Evolutionary conservation across 176 grass and related monocot species (phyloP).

Genomic region (Otatea glauca): DNA sequence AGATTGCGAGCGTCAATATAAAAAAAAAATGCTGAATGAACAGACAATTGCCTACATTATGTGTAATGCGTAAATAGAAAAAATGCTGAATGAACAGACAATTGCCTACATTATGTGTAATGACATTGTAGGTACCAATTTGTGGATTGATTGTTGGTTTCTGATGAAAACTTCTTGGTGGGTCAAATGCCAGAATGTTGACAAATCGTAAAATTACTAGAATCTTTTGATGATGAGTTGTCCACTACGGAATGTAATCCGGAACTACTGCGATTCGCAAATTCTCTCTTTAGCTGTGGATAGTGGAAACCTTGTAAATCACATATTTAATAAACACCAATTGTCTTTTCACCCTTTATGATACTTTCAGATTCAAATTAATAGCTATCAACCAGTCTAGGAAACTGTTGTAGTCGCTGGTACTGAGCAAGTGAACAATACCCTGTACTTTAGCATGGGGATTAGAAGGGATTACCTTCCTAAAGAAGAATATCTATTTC

Average conservation of each 20-base stretch:
- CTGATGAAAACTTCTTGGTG: background rate
- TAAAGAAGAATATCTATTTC: no score
- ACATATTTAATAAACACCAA: background rate
- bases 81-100: background rate
- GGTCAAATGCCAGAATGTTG: background rate
- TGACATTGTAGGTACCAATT: background rate
- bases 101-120: background rate
- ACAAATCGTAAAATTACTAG: background rate
- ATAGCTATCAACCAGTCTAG: background rate
- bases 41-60: background rate
- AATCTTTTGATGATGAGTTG: background rate
- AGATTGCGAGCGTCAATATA: background rate
- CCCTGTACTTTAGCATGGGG: no score
- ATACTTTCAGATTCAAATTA: no score
- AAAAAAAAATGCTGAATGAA: background rate
- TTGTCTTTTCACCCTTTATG: background rate
- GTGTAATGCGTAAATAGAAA: no score
- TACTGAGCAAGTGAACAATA: no score
- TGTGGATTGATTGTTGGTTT: background rate
- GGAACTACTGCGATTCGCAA: background rate
- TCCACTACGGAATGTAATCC: background rate
- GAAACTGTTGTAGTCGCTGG: background rate
- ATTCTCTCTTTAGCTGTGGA: background rate
- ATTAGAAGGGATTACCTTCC: no score
- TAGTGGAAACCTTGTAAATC: background rate